A percentile compares a stretch with the other conserved stretches of the same genome.
Conservation (phyloP, 2,329 filamentous ascomycete species). For the Sporothrix luriei region DNA sequence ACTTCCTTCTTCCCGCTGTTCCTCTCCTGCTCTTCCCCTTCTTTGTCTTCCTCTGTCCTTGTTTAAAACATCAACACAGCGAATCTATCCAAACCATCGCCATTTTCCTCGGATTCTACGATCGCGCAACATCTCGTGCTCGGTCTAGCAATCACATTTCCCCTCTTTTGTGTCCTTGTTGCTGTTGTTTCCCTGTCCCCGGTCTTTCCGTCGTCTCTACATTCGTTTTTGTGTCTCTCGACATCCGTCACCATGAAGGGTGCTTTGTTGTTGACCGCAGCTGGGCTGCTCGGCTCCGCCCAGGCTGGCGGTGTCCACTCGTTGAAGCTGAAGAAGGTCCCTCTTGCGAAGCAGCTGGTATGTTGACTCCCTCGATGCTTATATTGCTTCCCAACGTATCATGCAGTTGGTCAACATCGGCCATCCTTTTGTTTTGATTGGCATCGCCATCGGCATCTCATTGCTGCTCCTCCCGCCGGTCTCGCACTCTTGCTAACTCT, state of each 20-base stretch:
- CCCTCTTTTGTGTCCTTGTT: conserved; percentile 25
- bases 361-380: conserved; percentile 41
- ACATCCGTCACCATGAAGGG: conserved; percentile 73
- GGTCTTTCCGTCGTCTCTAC: neutral
- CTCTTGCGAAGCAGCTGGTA: conserved; percentile 89
- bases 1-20: conserved; percentile 11
- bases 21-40: conserved; percentile 19
- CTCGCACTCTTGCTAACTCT: neutral
- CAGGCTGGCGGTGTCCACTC: conserved; percentile 81
- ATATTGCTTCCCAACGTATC: neutral
- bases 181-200: neutral
- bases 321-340: conserved; percentile 97
- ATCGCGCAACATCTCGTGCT: conserved; percentile 28
- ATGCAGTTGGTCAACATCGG: neutral
- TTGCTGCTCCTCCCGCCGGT: too few relatives aligned
- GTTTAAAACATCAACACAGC: conserved; percentile 16
- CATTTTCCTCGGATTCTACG: conserved; percentile 10
- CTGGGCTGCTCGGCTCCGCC: conserved; percentile 77
- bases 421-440: neutral
- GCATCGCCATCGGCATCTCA: conserved; percentile 18
- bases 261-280: conserved; percentile 70
- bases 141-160: conserved; percentile 18
- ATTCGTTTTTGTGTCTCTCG: conserved; percentile 8
- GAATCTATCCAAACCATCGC: conserved; percentile 20
- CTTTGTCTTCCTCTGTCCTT: neutral